Base-by-base conservation (phyloP, 257 asterid genomes). In the Linaria vulgaris region DNA sequence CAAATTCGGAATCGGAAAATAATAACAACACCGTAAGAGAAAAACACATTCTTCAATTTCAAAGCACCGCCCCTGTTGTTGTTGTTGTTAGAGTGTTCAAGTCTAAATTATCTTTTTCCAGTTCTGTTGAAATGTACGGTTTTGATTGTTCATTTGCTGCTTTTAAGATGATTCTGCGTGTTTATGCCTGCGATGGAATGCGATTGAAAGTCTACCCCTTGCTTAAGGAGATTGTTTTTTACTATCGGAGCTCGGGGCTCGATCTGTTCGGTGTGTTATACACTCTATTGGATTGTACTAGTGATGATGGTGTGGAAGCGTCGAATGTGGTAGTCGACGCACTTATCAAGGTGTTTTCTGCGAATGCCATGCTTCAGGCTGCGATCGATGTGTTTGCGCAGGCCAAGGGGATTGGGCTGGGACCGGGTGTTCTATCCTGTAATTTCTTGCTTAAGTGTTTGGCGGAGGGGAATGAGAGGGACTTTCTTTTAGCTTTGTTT, bases 361-460 rank as follows among this genome's bases (percentile, higher is more conserved):
- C 81, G 23, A 80, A 79, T 70, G 31, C 55, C 24, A 16, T 84
- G 73, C 66, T 82, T 52, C 84, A 75, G 59, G 69, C 75, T 39
- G 88, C 80, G 12, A 24, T 88, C 16, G 79, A 77, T 68, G 81
- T 63, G 19, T 69, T 72, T 67, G 17, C 34, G n/a, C 81, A 49
- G 63, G 78, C 82, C 20, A 81, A 66, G 76, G 56, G 66, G 38
- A 55, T 70, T 55, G 84, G 87, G 54, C 30, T 79, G 48, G 73
- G 61, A 69, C 83, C 78, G 19, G 66, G 72, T 41, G 69, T 79
- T 51, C 78, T 70, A 5, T 60, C 91, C 2, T 80, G 84, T 71
- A 85, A 85, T 76, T 81, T 81, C 72, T 78, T 83, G 83, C 86
- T 84, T 38, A 87, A 87, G 65, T 79, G 84, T 50, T 73, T 84